Evolutionary conservation across 1,284 basidiomycete species (phyloP).

Genomic region (Sutorius eximius): DNA sequence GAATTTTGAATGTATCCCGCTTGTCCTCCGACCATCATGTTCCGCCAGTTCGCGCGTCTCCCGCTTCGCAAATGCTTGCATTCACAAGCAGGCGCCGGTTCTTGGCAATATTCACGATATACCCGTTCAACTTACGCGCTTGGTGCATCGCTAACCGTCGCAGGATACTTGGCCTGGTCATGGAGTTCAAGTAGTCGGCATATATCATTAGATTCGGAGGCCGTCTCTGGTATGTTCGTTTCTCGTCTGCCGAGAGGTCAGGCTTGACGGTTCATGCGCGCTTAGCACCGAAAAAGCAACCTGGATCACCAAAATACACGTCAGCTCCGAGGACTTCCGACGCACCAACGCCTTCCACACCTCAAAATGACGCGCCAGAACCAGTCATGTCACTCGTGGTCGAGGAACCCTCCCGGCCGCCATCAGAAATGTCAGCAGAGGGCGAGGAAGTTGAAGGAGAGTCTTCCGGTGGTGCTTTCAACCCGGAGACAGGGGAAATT

Average conservation of each 20-base stretch:
- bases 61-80: conserved; percentile 32
- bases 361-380: conserved; percentile 8
- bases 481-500: conserved; percentile 96
- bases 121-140: conserved; percentile 25
- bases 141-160: conserved; percentile 30
- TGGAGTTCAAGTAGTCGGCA: conserved; percentile 18
- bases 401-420: not conserved
- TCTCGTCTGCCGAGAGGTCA: not conserved
- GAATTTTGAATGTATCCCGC: conserved; percentile 22
- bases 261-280: not conserved
- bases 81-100: conserved; percentile 19
- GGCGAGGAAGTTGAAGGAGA: conserved; percentile 34
- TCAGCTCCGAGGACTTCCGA: conserved; percentile 14
- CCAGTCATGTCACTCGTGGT: not conserved
- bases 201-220: conserved; percentile 33
- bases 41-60: conserved; percentile 37
- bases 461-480: conserved; percentile 59
- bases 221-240: conserved; percentile 21
- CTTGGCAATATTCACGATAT: conserved; percentile 21
- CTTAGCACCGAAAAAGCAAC: conserved; percentile 19
- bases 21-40: conserved; percentile 32
- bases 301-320: not conserved
- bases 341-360: conserved; percentile 2
- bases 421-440: conserved; percentile 17
- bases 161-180: conserved; percentile 32